Evolutionary conservation across 257 asterid genomes (phyloP).

Genomic region (Dorcoceras hygrometricum): DNA sequence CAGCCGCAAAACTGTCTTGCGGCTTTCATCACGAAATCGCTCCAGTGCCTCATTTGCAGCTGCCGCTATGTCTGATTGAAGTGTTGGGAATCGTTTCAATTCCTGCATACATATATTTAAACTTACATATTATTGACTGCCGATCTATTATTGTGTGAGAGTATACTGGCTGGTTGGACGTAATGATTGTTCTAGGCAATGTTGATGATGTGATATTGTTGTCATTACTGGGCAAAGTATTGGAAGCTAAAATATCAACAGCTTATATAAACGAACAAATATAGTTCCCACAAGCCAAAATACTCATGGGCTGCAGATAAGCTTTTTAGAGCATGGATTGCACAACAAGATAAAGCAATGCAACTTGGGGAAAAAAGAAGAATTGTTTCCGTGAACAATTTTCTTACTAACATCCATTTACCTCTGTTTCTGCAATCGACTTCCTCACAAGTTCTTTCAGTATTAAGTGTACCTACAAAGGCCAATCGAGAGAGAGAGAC

Average conservation of each 20-base stretch:
- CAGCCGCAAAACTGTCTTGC: conserved; percentile 72
- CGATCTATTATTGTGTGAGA: background rate
- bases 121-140: background rate
- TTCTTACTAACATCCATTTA: conserved; percentile 21
- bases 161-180: background rate
- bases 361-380: background rate
- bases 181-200: background rate
- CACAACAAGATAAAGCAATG: background rate
- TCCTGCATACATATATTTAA: conserved; percentile 46
- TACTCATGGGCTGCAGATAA: background rate
- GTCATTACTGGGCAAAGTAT: too few species aligned
- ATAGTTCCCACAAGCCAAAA: background rate
- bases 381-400: conserved; percentile 2
- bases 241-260: background rate
- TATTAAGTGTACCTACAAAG: conserved; percentile 73
- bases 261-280: background rate
- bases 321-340: background rate
- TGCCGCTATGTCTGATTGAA: conserved; percentile 88
- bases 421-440: conserved; percentile 86
- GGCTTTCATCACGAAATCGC: conserved; percentile 95
- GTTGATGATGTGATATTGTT: background rate
- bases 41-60: conserved; percentile 93
- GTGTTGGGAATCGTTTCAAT: conserved; percentile 86
- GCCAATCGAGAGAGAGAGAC: background rate
- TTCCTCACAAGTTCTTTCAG: conserved; percentile 93